Base-by-base conservation (phyloP, 2,329 filamentous ascomycete species). In the Juglanconis juglandina region DNA sequence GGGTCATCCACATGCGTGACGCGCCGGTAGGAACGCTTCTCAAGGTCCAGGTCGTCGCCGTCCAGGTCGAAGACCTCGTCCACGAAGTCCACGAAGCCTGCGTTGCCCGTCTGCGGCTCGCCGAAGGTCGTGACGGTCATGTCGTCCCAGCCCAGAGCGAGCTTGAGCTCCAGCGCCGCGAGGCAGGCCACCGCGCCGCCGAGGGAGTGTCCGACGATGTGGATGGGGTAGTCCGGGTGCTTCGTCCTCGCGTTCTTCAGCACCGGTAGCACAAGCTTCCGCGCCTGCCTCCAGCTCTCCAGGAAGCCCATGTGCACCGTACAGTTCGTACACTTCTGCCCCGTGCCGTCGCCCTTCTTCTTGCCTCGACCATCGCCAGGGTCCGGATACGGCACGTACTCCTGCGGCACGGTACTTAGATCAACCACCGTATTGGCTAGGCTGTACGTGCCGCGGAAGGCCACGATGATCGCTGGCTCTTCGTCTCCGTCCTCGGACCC, bases 401-500 rank as follows among this genome's bases (percentile, higher is more conserved):
- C 85, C 73, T 98, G 94, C 11, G 92, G 93, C 2, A 94, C 81
- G 2, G 92, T 96, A 64, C 91, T 92, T 58, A 99, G 81, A 75
- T 99, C 95, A 53, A 92, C 83, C 63, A 99, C 88, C 11, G 93
- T 93, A 72, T 98, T 96, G 56, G 92, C 84, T 68, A 99, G 83
- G 66, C 92, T 96, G 75, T 98, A 97, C 13, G 95, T 98, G 32
- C 95, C 95, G 51, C 95, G 87, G 69, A 98, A 98, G 8, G 92
- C 93, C 42, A 98, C 84, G 50, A 98, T 80, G 59, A 99, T 90
- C 37, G 77, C 76, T 46, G 71, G 69, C 33, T 68, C 59, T 10
- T 63, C 59, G 32, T 61, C 47, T 41, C 66, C 61, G 66, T 68
- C 57, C 39, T 62, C 64, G n/a, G 66, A 64, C 24, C 73, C 73